Percentiles rank a stretch among this genome's conserved stretches.
phyloP scores from a whole-genome alignment of 495 filamentous ascomycete genomes.

The Friedmanniomyces endolithicus region DNA sequence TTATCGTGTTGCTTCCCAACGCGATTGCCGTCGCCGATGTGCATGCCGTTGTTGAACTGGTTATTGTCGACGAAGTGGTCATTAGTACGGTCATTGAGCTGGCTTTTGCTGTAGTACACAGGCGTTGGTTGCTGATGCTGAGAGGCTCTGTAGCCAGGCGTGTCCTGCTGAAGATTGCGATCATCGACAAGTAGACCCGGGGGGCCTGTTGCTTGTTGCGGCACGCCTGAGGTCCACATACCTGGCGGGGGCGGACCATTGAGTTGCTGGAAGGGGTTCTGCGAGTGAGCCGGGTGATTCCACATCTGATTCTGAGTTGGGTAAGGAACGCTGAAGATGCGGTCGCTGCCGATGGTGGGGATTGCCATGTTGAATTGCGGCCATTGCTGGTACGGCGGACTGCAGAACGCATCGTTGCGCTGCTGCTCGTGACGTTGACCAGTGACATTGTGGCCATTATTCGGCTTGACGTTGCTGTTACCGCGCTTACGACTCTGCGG shows the following conservation, averaged over 20 bases:
- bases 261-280: not conserved
- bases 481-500: constrained; percentile 1
- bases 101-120: not conserved
- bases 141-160: not conserved
- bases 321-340: not conserved
- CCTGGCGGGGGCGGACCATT: not conserved
- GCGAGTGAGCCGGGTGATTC: not conserved
- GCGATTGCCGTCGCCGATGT: not conserved
- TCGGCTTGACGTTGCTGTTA: not conserved
- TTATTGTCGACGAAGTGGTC: not conserved
- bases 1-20: not conserved
- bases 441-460: not conserved
- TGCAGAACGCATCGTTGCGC: not conserved
- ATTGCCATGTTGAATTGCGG: not conserved
- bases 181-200: not conserved
- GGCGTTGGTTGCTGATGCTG: not conserved
- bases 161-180: not conserved
- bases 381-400: not conserved
- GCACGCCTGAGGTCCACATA: not conserved
- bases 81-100: not conserved
- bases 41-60: not conserved
- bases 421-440: not conserved
- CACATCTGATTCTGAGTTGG: not conserved
- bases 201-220: not conserved
- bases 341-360: not conserved